These are phyloP conservation scores for Malassezia slooffiae DNA, from an alignment of 1,284 basidiomycete genomes.

Conservation along the genomic window DNA sequence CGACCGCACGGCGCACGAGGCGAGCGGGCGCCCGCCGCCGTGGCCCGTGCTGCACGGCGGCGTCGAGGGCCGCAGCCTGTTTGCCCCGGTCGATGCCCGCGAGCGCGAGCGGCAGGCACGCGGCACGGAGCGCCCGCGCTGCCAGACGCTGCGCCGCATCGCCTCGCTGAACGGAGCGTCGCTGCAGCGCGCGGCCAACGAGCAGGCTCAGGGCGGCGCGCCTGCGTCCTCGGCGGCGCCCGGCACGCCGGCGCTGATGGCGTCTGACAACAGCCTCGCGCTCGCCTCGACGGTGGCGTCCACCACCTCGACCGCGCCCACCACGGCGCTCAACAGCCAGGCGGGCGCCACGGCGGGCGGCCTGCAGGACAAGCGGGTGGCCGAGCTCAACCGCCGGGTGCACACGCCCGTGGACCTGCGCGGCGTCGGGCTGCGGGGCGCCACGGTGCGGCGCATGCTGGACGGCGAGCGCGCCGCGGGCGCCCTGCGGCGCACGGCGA, in stretches of 20 bases:
- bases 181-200: conserved; percentile 50
- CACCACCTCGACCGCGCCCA: conserved; percentile 58
- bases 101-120: conserved; percentile 14
- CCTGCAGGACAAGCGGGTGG: conserved; percentile 26
- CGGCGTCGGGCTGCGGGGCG: conserved; percentile 15
- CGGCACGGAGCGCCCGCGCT: conserved; percentile 10
- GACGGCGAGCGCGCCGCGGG: background rate
- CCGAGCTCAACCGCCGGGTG: conserved; percentile 30
- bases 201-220: background rate
- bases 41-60: conserved; percentile 52
- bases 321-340: conserved; percentile 18
- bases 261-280: conserved; percentile 64
- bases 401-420: conserved; percentile 20
- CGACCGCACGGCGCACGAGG: conserved; percentile 33
- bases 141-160: conserved; percentile 55
- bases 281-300: conserved; percentile 79
- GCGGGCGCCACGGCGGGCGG: background rate
- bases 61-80: conserved; percentile 47
- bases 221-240: conserved; percentile 13
- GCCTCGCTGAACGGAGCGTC: conserved; percentile 65
- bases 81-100: conserved; percentile 33
- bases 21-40: conserved; percentile 29
- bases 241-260: conserved; percentile 29
- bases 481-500: conserved; percentile 7
- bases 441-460: conserved; percentile 34